Evolutionary conservation across 2,329 filamentous ascomycete species (phyloP), one percentile per base, ranked within the genome.

Genomic region (Colletotrichum gloeosporioides): DNA sequence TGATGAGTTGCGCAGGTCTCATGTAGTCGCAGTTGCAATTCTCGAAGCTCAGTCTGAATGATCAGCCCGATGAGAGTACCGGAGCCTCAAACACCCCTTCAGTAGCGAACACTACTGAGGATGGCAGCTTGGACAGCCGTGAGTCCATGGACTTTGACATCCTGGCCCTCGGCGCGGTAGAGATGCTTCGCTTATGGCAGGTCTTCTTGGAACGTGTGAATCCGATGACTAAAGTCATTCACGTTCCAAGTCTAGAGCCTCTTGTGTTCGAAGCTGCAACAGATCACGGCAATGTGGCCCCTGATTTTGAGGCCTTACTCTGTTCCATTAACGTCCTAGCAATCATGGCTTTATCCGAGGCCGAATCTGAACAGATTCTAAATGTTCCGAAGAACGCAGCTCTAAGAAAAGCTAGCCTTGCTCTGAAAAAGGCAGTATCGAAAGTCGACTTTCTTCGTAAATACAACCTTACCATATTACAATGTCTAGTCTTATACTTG

Each of bases 151-250:
- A 75, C 36, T 75, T 75, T 71, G 72, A 75, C 2, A 15, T 71
- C 16, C 8, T 71, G 13, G 72, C 77, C 3, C 31, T 70, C 15
- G 71, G 66, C 7, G 64, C 71, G 8, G 70, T 74, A 2, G 22
- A 55, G 4, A 32, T 49, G n/a, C 63, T 95, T 79, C 89, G 89
- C 66, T 87, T 96, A 7, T 96, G 95, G 94, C 93, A 95, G 81
- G 87, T 91, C 8, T 96, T 93, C 78, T 85, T 95, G 5, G 92
- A 95, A 66, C 92, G 94, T 75, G 92, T 96, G 70, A 94, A 96
- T 79, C 94, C 94, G 0, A 82, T 95, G 64, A 91, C 92, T 78
- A 96, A 96, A 81, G 85, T 91, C 61, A 91, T 95, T 39, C 95
- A 96, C 81, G 90, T 93, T 3, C 94, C 94, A 0, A 92, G 92